Evolutionary conservation across 805 yeast species (phyloP).

Genomic region (Metschnikowia cubensis): DNA sequence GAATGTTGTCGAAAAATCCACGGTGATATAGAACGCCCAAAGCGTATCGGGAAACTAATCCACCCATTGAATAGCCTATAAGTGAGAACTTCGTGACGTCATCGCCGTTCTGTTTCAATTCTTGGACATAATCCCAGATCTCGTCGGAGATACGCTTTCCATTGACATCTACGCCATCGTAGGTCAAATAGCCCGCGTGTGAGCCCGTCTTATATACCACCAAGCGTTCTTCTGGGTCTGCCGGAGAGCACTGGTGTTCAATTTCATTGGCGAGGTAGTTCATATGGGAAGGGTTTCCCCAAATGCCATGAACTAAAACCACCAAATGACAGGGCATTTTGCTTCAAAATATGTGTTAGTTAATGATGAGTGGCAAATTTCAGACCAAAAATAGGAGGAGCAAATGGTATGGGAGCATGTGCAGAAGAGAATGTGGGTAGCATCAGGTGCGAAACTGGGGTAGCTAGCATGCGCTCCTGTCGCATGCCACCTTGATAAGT

Average conservation of each 20-base stretch:
- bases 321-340: conserved; percentile 53
- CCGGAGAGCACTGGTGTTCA: conserved; percentile 15
- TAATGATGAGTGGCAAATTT: not conserved
- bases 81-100: conserved; percentile 62
- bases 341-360: not conserved
- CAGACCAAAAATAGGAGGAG: not conserved
- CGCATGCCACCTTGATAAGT: not conserved
- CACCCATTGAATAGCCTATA: conserved; percentile 87
- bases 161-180: conserved; percentile 84
- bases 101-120: not conserved
- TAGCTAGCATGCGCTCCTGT: not conserved
- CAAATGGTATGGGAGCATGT: not conserved
- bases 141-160: conserved; percentile 74
- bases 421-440: not conserved
- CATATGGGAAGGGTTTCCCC: conserved; percentile 12
- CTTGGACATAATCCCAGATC: conserved; percentile 30
- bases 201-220: conserved; percentile 51
- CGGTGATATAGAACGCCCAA: conserved; percentile 63
- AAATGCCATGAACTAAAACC: conserved; percentile 70
- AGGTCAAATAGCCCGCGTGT: conserved; percentile 72
- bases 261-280: conserved; percentile 10
- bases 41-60: conserved; percentile 74
- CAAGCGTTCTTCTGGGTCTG: conserved; percentile 20
- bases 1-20: conserved; percentile 47
- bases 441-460: conserved; percentile 4